Evolutionary conservation across 106 monocot species (phyloP), one percentile per base, ranked within the genome.

Genomic region (Apostasia shenzhenica): DNA sequence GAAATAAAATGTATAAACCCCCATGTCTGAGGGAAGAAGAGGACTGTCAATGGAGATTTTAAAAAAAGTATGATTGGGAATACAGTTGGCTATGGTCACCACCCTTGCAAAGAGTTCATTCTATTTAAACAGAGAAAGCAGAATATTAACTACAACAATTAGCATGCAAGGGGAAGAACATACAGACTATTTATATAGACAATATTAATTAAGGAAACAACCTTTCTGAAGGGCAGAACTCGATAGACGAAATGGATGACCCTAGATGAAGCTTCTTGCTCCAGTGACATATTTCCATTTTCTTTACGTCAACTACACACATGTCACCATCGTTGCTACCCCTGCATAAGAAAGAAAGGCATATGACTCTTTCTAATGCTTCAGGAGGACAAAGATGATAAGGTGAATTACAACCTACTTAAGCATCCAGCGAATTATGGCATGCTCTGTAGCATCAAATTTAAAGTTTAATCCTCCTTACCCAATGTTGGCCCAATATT

Each of bases 241-340:
- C 89, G 59, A 94, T 82, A 8, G 84, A 66, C 12, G 89, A 76
- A 76, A 94, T 83, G 75, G 55, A 0, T 54, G 84, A 61, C 44
- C 93, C 93, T 67, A 84, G 87, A 75, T 94, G 93, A 78, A 87
- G 84, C 73, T 87, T 85, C 76, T 86, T 92, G 76, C 95, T 95
- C 95, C 88, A 89, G 57, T 95, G 95, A 72, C 66, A 76, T 48
- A 92, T 75, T 59, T 73, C 88, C 95, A 95, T 95, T 66, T 82
- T 86, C 71, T 89, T 95, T 65, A 95, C 78, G 46, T 91, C 91
- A 45, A 91, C 88, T 6, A 86, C 78, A 65, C 86, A 91, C 42
- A 95, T 78, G 62, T 95, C 95, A 41, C 95, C 91, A 89, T 91
- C 91, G 51, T 73, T 72, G 86, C 88, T 89, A 61, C 91, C 91